These are phyloP conservation scores for Casuarina cunninghamiana DNA, from an alignment of 306 rosid genomes.

Conservation along the genomic window DNA sequence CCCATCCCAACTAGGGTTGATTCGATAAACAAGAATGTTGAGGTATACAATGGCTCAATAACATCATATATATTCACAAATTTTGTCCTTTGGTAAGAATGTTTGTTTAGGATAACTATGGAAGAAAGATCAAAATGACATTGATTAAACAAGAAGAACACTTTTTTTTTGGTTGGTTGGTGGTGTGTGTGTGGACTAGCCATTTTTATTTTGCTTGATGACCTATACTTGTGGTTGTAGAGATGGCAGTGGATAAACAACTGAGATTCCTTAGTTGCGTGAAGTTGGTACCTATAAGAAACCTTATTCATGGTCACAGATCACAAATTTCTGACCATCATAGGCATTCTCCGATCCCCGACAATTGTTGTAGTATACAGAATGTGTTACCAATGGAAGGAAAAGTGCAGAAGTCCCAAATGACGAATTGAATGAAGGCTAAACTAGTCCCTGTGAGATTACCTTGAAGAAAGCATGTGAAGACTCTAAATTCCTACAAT, in stretches of 20 bases:
- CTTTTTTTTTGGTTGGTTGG: background rate
- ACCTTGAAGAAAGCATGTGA: background rate
- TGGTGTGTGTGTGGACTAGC: background rate
- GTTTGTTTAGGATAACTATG: background rate
- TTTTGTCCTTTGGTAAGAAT: background rate
- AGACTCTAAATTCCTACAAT: background rate
- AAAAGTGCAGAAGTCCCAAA: background rate
- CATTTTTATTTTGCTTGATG: background rate
- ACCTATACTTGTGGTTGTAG: background rate
- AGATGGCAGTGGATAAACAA: background rate
- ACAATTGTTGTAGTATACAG: background rate
- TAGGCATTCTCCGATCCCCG: background rate
- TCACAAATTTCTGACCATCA: background rate
- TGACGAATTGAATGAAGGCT: background rate
- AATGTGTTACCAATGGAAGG: background rate
- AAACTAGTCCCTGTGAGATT: background rate
- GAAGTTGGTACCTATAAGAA: background rate
- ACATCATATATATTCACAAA: background rate
- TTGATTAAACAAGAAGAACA: no score
- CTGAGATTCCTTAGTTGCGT: background rate
- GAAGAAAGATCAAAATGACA: background rate
- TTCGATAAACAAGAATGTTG: background rate
- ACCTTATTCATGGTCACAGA: background rate
- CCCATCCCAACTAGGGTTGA: background rate
- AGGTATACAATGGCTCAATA: background rate